Evolutionary conservation across 805 yeast genomes (phyloP), one percentile per base, ranked within the genome.

Genomic region (Starmerella riodocensis): DNA sequence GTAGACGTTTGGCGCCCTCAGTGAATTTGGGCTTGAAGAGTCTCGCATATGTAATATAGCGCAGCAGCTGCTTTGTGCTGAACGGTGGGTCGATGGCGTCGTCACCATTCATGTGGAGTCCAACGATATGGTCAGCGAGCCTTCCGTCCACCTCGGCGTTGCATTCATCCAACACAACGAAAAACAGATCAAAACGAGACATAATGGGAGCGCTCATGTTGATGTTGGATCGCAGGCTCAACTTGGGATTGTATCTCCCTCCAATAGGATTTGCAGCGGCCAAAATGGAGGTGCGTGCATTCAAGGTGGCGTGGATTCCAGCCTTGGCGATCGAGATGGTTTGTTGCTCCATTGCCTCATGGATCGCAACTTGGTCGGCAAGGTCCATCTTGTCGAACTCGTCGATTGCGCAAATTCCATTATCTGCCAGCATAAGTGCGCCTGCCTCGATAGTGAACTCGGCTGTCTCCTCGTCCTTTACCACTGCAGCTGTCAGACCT

Each of bases 331-430:
- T 91, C 13, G 96, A 86, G 50, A 91, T 91, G 0, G 98, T 91
- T 61, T 91, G 98, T 63, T 91, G 98, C 69, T 91, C 98, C 98
- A 91, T 91, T 19, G 97, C 98, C 65, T 91, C 98, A 64, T 91
- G 98, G 64, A 91, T 88, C 3, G 97, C 97, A 40, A 91, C 97
- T 63, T 91, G 97, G 62, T 91, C 97, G 1, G 76, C 62, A 31
- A 86, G 61, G 60, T 88, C 96, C 98, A 91, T 91, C 65, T 91
- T 91, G 58, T 91, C 98, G 53, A 91, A 91, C 64, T 91, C 98
- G 60, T 91, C 98, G 60, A 91, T 91, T 53, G 95, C 93, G 70
- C 98, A 91, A 45, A 91, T 82, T 46, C 98, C 98, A 56, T 88
- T 91, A 62, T 91, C 98, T 1, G 98, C 97, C 48, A 91, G 68